These are phyloP conservation scores for Buddleja alternifolia DNA, from an alignment of 257 asterid genomes.

Conservation along the genomic window DNA sequence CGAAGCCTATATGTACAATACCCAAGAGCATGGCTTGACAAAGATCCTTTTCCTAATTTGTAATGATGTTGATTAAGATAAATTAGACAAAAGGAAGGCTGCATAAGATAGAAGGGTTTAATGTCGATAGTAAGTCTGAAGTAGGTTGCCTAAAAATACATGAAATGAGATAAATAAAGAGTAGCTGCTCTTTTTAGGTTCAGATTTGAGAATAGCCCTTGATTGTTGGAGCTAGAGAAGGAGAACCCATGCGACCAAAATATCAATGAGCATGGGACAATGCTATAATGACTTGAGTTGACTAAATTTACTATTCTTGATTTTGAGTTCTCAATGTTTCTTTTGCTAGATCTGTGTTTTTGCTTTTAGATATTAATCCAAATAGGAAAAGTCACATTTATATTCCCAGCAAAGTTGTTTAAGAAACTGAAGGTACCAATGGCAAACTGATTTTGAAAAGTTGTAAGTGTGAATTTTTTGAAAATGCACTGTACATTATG, in stretches of 20 bases:
- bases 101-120: not conserved
- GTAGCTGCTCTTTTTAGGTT: not conserved
- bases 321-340: too few species aligned
- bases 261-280: not conserved
- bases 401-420: too few species aligned
- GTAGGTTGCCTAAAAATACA: not conserved
- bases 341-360: too few species aligned
- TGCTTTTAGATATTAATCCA: too few species aligned
- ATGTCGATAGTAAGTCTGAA: not conserved
- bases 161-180: not conserved
- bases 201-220: not conserved
- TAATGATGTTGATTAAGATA: not conserved
- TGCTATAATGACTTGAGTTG: too few species aligned
- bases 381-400: too few species aligned
- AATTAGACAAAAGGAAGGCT: not conserved
- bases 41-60: not conserved
- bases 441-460: too few species aligned
- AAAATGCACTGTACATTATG: too few species aligned
- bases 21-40: not conserved
- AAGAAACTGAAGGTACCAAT: too few species aligned
- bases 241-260: not conserved
- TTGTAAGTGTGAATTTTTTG: too few species aligned
- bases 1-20: not conserved
- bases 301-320: too few species aligned
- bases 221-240: not conserved